Evolutionary conservation across 805 yeast genomes (phyloP), one percentile per base, ranked within the genome.

Genomic region (Kodamaea hsintzibuensis): DNA sequence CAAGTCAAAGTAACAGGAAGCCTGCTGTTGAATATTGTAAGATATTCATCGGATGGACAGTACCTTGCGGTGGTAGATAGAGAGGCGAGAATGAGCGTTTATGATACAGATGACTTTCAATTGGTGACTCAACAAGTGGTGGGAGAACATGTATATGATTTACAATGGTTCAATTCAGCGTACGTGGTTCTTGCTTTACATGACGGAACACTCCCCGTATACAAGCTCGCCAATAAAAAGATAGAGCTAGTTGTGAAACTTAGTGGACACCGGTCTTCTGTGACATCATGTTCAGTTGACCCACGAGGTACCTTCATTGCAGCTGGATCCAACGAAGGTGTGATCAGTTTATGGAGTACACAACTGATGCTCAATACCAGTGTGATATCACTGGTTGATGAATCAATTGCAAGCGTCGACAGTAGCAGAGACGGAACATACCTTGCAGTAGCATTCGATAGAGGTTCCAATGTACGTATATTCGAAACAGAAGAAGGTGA

Each of bases 291-390:
- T 12, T 68, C 69, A 14, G 65, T 82, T 50, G 88, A 83, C 59
- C 85, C 86, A 2, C 62, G 73, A 49, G 90, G 86, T 0, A 59
- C 68, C 18, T 79, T 65, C 58, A 53, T 86, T 9, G 77, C 79
- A 2, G 78, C 77, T 1, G 90, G 88, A 0, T 73, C 85, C 16
- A 78, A 76, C 52, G 88, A 83, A 55, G 88, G 88, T 22, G 73
- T 79, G 16, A 75, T 82, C 6, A 74, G 83, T 16, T 40, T 82
- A 9, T 83, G 86, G 85, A 70, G 72, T 40, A 62, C 78, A 7
- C 55, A 63, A 1, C 71, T 73, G 25, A 66, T 82, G 66, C 66
- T 74, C 14, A 51, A 70, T 46, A 53, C 62, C n/a, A 62, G 65
- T 37, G 76, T 78, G 0, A 60, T 79, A 10, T 64, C 78, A 38